Evolutionary conservation across 2,329 filamentous ascomycete species (phyloP).

Genomic region (Bipolaris sorokiniana): DNA sequence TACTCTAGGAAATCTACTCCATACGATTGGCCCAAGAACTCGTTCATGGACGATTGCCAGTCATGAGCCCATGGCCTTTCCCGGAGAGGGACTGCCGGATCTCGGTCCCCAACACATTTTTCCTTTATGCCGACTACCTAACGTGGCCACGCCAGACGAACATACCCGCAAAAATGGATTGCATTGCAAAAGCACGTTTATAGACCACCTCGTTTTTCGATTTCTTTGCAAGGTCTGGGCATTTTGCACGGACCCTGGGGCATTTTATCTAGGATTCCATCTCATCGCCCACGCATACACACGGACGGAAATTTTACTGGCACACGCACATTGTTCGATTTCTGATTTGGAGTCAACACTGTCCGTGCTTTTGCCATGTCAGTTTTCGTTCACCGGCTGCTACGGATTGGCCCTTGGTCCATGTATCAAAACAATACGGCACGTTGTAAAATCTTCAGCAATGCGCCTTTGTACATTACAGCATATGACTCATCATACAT

Average conservation of each 20-base stretch:
- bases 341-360: neutral
- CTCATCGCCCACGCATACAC: conserved; percentile 15
- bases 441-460: conserved; percentile 23
- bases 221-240: conserved; percentile 20
- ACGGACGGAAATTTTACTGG: conserved; percentile 7
- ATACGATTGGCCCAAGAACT: conserved; percentile 67
- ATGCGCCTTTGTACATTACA: conserved; percentile 33
- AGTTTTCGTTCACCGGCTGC: neutral
- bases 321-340: neutral
- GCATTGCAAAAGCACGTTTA: conserved; percentile 35
- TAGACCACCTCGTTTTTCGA: conserved; percentile 32
- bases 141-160: conserved; percentile 39
- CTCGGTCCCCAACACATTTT: conserved; percentile 18
- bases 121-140: conserved; percentile 29
- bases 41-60: conserved; percentile 63
- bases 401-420: neutral
- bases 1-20: conserved; percentile 53
- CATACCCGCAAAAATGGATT: conserved; percentile 33
- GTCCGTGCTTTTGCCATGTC: neutral
- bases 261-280: conserved; percentile 24
- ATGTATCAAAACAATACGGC: conserved; percentile 12
- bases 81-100: conserved; percentile 26
- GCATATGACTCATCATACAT: conserved; percentile 31
- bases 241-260: conserved; percentile 36
- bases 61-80: conserved; percentile 17